Conservation (phyloP, 2,329 filamentous ascomycete species). For the Metarhizium robertsii region DNA sequence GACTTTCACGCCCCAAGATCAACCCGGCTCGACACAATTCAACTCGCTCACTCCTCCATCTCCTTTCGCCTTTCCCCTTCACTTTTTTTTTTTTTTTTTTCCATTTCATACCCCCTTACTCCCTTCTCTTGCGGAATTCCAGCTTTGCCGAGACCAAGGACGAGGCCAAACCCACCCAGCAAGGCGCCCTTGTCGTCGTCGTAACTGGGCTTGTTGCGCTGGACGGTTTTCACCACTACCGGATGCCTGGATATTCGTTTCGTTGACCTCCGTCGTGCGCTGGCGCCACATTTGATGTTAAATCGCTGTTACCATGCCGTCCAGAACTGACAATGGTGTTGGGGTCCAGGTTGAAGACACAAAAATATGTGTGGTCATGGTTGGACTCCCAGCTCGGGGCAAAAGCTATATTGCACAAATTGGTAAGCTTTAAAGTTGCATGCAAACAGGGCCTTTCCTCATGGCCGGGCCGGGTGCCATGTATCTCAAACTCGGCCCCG, state of each 20-base stretch:
- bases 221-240: not conserved
- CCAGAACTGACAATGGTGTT: constrained; percentile 48
- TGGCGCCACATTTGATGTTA: constrained; percentile 6
- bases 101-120: not conserved
- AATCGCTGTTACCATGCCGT: constrained; percentile 28
- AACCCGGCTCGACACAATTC: not conserved
- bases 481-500: too few species aligned
- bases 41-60: not conserved
- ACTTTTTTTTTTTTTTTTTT: not conserved
- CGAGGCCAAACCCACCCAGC: not conserved
- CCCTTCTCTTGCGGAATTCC: not conserved
- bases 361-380: constrained; percentile 97
- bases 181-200: not conserved
- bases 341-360: constrained; percentile 89
- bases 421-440: constrained; percentile 46
- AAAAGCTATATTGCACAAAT: constrained; percentile 98
- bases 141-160: not conserved
- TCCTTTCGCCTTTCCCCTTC: not conserved
- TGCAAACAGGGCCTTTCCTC: not conserved
- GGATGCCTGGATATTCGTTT: constrained; percentile 4
- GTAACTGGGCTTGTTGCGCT: not conserved
- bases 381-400: constrained; percentile 86
- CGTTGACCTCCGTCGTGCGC: constrained; percentile 8
- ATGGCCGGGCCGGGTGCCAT: too few species aligned
- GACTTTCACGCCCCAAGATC: not conserved